These are phyloP conservation scores for Porogramme epimiltina DNA, from an alignment of 1,284 basidiomycete genomes.

Conservation along the genomic window DNA sequence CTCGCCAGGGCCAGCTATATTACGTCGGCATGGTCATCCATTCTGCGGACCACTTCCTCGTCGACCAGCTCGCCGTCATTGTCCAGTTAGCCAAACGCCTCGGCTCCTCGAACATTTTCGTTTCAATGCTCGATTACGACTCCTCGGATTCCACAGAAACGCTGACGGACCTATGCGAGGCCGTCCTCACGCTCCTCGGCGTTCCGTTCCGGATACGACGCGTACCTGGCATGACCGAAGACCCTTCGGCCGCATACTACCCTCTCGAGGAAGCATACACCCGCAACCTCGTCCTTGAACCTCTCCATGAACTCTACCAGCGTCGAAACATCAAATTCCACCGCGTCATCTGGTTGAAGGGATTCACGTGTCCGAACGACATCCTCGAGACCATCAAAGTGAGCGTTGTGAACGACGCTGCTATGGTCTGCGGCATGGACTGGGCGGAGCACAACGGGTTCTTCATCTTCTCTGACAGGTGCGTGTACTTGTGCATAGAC, in stretches of 20 bases:
- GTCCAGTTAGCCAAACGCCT: slow-evolving; percentile 90
- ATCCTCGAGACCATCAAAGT: slow-evolving; percentile 93
- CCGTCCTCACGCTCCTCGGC: slow-evolving; percentile 86
- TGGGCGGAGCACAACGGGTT: slow-evolving; percentile 97
- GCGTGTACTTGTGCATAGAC: slow-evolving; percentile 16
- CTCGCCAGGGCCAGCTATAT: slow-evolving; percentile 81
- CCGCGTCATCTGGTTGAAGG: slow-evolving; percentile 94
- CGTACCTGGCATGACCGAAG: slow-evolving; percentile 86
- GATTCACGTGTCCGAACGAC: slow-evolving; percentile 96
- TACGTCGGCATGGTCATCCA: slow-evolving; percentile 93
- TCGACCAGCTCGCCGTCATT: slow-evolving; percentile 94
- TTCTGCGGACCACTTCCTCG: slow-evolving; percentile 95
- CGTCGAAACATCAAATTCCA: slow-evolving; percentile 82
- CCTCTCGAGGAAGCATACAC: slow-evolving; percentile 92
- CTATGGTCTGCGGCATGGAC: slow-evolving; percentile 98
- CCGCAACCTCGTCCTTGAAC: slow-evolving; percentile 89
- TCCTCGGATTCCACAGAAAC: slow-evolving; percentile 93
- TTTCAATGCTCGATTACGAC: slow-evolving; percentile 94
- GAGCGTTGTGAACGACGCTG: slow-evolving; percentile 85
- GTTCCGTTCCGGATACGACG: slow-evolving; percentile 89
- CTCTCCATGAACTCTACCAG: slow-evolving; percentile 79
- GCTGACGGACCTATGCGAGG: slow-evolving; percentile 88
- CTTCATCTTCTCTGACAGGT: slow-evolving; percentile 97
- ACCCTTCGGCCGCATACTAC: slow-evolving; percentile 87
- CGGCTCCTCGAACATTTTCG: slow-evolving; percentile 87